These are phyloP conservation scores for Omphalotus guepiniiformis DNA, from an alignment of 768 basidiomycete genomes.

Conservation along the genomic window DNA sequence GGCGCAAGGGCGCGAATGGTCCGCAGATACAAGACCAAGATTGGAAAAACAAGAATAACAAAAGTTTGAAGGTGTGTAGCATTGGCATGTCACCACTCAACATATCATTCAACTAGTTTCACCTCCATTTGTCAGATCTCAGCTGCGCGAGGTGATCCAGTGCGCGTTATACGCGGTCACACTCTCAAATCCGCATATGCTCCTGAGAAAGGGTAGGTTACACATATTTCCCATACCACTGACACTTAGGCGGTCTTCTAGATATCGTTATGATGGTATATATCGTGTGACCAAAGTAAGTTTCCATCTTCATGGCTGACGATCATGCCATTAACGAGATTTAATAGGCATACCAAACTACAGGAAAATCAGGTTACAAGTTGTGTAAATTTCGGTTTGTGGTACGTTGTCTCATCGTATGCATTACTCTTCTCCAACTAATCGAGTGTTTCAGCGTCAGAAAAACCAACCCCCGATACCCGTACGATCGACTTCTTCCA, in stretches of 20 bases:
- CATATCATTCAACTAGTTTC: neutral
- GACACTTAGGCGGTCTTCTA: too few species aligned
- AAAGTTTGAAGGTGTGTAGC: neutral
- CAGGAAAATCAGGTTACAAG: neutral
- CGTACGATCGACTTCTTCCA: too few species aligned
- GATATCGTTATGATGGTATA: constrained; percentile 4
- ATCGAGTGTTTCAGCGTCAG: too few species aligned
- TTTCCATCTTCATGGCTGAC: neutral
- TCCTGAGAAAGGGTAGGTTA: neutral
- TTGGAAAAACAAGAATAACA: constrained; percentile 3
- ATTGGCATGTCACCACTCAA: neutral
- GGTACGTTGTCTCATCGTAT: neutral
- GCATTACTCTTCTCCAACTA: too few species aligned
- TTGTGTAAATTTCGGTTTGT: neutral
- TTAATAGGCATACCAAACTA: neutral
- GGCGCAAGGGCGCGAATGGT: neutral
- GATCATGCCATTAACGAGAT: too few species aligned
- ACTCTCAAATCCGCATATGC: neutral
- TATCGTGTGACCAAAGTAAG: constrained; percentile 1
- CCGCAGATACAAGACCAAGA: constrained; percentile 2
- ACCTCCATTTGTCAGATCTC: neutral
- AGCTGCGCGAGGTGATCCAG: neutral
- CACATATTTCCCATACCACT: too few species aligned
- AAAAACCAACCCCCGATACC: too few species aligned
- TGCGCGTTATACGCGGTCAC: constrained; percentile 1